Conservation (phyloP, 2,329 filamentous ascomycete species). For the Calonectria multiphialidica region DNA sequence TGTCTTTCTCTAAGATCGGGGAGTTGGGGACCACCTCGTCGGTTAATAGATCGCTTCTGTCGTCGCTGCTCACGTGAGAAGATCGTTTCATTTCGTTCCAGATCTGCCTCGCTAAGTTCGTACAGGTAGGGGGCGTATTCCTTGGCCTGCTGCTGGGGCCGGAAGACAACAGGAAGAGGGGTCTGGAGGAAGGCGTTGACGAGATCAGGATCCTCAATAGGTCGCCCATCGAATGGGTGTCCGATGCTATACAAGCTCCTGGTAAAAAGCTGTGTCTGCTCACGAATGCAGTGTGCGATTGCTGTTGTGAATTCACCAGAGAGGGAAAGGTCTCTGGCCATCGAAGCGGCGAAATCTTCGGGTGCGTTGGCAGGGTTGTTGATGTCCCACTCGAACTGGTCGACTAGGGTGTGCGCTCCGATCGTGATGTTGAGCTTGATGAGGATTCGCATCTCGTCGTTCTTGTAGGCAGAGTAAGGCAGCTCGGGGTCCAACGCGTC, state of each 20-base stretch:
- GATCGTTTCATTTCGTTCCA: conserved; percentile 91
- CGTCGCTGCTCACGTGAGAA: conserved; percentile 94
- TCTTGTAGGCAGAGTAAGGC: conserved; percentile 95
- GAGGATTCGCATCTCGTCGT: conserved; percentile 97
- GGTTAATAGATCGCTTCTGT: conserved; percentile 95
- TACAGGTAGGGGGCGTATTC: conserved; percentile 95
- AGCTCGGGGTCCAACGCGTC: conserved; percentile 90
- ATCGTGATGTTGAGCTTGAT: conserved; percentile 99
- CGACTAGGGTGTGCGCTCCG: conserved; percentile 90
- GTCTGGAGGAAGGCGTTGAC: conserved; percentile 87
- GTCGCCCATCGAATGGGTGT: conserved; percentile 94
- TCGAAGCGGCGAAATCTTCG: conserved; percentile 91
- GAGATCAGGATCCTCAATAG: conserved; percentile 92
- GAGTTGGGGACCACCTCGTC: conserved; percentile 89
- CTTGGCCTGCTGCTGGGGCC: conserved; percentile 91
- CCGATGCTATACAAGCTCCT: conserved; percentile 93
- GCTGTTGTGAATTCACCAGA: conserved; percentile 97
- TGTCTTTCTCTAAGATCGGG: conserved; percentile 97
- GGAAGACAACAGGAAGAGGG: conserved; percentile 85
- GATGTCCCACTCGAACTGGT: conserved; percentile 99
- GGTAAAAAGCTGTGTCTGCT: conserved; percentile 95
- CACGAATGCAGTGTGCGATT: conserved; percentile 96
- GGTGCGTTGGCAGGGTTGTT: conserved; percentile 95
- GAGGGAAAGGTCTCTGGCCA: conserved; percentile 90
- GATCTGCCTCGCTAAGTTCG: conserved; percentile 89